Evolutionary conservation across 768 basidiomycete genomes (phyloP).

Genomic region (Vararia minispora): DNA sequence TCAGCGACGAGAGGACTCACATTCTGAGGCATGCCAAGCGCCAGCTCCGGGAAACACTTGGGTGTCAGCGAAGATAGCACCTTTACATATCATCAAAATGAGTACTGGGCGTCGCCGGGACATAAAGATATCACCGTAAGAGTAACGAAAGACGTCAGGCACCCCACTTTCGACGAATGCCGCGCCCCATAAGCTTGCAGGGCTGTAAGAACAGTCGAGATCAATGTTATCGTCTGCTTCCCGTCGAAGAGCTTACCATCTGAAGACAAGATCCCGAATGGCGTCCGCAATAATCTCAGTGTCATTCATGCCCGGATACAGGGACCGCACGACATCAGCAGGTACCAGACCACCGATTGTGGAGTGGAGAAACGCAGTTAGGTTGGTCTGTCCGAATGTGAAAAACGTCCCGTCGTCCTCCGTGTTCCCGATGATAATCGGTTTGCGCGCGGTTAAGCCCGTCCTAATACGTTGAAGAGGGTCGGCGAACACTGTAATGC

Average conservation of each 20-base stretch:
- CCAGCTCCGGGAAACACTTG: not conserved
- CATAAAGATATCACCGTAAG: constrained; percentile 1
- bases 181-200: constrained; percentile 7
- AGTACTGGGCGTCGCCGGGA: too few species aligned
- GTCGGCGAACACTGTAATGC: constrained; percentile 3
- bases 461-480: constrained; percentile 5
- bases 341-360: too few species aligned
- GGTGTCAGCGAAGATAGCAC: not conserved
- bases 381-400: not conserved
- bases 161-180: constrained; percentile 1
- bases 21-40: not conserved
- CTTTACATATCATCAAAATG: not conserved
- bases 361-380: not conserved
- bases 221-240: too few species aligned
- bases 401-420: constrained; percentile 3
- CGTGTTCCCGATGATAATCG: constrained; percentile 5
- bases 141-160: constrained; percentile 5
- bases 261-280: not conserved
- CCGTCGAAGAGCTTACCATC: constrained; percentile 7
- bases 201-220: constrained; percentile 1
- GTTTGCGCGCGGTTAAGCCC: not conserved
- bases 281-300: constrained; percentile 1
- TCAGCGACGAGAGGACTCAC: not conserved
- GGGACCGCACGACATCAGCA: not conserved
- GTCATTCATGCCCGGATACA: constrained; percentile 3